Base-by-base conservation (phyloP, 2,329 filamentous ascomycete species). In the Fusarium fujikuroi region DNA sequence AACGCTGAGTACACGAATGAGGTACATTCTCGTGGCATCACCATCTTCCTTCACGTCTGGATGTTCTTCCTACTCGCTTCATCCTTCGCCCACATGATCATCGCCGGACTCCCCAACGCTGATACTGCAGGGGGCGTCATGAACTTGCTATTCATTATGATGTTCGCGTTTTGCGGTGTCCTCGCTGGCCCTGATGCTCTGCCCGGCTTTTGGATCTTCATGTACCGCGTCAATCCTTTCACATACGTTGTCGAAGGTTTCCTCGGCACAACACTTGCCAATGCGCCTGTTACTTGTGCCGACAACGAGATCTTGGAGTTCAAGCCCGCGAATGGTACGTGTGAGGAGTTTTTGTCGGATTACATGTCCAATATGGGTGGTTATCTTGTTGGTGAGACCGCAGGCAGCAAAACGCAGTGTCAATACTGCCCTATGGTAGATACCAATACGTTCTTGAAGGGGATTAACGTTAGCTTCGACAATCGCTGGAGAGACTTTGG, bases 181-280 rank as follows among this genome's bases (percentile, higher is more conserved):
- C 84, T 93, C 60, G 90, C 90, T 8, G 82, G 85, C 3, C 91
- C 91, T 0, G 79, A 80, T 2, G 81, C 84, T 2, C 86, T 94
- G 19, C 92, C 92, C 0, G 84, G 88, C 3, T 93, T 94, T 84
- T 95, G 92, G 92, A 89, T 90, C 72, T 93, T 92, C 84, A 91
- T 93, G 88, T 94, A 94, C 79, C 87, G 91, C 42, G 84, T 93
- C 63, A 92, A 90, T 1, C 92, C 93, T 0, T 91, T 95, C 78
- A 93, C 92, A 0, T 95, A 95, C 78, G 83, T 94, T 3, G 87
- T 94, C 39, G 86, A 87, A 42, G 91, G 89, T 3, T 87, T 95
- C 80, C 81, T 93, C 2, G 86, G 89, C 0, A 87, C 88, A 2
- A 89, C 88, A 1, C 81, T 95, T 12, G 90, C 90, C 5, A 89